Base-by-base conservation (phyloP, 208 protist species). In the Borovskyia barvae region DNA sequence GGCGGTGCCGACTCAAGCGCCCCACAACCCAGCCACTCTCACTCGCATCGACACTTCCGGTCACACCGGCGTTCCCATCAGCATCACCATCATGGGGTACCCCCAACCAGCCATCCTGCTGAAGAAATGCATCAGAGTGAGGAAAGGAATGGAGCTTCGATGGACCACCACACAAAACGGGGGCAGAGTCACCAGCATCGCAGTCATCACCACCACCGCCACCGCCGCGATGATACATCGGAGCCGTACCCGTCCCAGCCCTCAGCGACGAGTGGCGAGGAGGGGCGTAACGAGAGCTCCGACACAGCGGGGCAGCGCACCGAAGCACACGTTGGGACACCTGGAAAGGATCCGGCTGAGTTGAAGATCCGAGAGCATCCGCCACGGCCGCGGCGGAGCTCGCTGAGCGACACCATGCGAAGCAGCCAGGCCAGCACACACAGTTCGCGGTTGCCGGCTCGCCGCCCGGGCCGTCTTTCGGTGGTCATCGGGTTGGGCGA, bases 351-450 rank as follows among this genome's bases (percentile, higher is more conserved):
- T 30, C 9, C 8, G 5, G 11, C 22, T 8, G 33, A 9, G 41
- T 39, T 14, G 11, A 14, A 15, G 35, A 8, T 8, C 11, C 2
- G 5, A 2, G 7, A 28, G 11, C 15, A 24, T 2, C 33, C 49
- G 15, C 49, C 8, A 2, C 20, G 32, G 33, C 33, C 17, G 33
- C 49, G 24, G 47, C 47, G 40, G 15, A 17, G 8, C 29, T n/a
- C 5, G 8, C 7, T 5, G 17, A n/a, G 49, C 37, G 36, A 14
- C 24, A 30, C 47, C 12, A 2, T 40, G 36, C 33, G 33, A 19
- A 62, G 47, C 47, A 62, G 63, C 47, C 39, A 36, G 11, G 47
- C 45, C 47, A 70, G 63, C 47, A 51, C 47, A 8, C 45, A 40
- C 32, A 70, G 63, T 40, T 62, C 63, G 3, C 63, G 54, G 11